Evolutionary conservation across 495 filamentous ascomycete genomes (phyloP).

Genomic region (Tuber umbilicatum): DNA sequence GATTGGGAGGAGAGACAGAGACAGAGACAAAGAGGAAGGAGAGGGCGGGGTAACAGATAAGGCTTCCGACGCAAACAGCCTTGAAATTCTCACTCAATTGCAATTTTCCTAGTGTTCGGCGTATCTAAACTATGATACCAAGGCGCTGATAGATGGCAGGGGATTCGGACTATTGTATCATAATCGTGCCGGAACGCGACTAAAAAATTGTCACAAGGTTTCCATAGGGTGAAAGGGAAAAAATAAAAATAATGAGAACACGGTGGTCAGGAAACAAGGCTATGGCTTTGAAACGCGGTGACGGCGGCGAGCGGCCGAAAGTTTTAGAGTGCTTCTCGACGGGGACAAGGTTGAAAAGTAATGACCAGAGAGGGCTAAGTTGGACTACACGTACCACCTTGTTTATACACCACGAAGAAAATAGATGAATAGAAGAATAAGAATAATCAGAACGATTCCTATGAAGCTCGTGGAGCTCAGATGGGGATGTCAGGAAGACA

Average conservation of each 20-base stretch:
- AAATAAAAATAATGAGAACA: background rate
- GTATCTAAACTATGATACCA: constrained; percentile 33
- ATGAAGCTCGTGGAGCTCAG: background rate
- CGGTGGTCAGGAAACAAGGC: constrained; percentile 22
- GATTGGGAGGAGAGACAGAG: background rate
- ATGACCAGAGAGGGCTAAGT: background rate
- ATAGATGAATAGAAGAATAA: background rate
- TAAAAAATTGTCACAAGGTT: constrained; percentile 35
- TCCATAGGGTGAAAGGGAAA: background rate
- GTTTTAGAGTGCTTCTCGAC: background rate
- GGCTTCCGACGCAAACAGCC: constrained; percentile 36
- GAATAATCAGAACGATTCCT: background rate
- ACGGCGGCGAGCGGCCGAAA: constrained; percentile 32
- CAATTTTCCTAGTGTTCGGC: constrained; percentile 28
- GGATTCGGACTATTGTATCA: constrained; percentile 11
- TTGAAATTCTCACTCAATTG: constrained; percentile 37
- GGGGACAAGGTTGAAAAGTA: background rate
- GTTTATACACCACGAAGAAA: background rate
- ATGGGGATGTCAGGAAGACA: constrained; percentile 14
- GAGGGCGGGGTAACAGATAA: constrained; percentile 38
- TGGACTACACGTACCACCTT: background rate
- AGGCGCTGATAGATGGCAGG: constrained; percentile 23
- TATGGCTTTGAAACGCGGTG: constrained; percentile 37
- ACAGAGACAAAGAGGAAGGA: background rate
- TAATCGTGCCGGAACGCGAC: constrained; percentile 8